Conservation (phyloP, 2,329 filamentous ascomycete species). For the Trichoderma citrinoviride region DNA sequence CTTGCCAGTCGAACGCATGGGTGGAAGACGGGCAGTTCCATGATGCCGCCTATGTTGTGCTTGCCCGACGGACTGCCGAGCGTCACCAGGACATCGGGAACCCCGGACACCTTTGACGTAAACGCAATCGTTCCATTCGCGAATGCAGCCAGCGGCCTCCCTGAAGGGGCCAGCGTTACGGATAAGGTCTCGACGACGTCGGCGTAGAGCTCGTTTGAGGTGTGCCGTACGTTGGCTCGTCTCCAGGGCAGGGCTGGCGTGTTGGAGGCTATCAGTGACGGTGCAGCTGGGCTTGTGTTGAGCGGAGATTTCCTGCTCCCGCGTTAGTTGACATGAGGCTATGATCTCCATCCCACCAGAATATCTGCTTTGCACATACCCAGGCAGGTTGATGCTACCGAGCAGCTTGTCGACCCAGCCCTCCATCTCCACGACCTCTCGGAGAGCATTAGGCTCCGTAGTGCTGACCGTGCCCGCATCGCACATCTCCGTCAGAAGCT, state of each 20-base stretch:
- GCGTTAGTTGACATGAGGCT: neutral
- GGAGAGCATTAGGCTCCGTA: slow-evolving; percentile 88
- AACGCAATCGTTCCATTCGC: slow-evolving; percentile 92
- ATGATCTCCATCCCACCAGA: too few relatives aligned
- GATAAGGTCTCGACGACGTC: slow-evolving; percentile 88
- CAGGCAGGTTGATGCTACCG: slow-evolving; percentile 80
- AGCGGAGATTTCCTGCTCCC: slow-evolving; percentile 43
- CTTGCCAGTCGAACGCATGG: slow-evolving; percentile 87
- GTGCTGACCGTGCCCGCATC: slow-evolving; percentile 86
- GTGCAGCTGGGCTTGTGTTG: slow-evolving; percentile 35
- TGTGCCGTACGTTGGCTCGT: slow-evolving; percentile 87
- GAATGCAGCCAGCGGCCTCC: slow-evolving; percentile 79
- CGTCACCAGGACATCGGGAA: slow-evolving; percentile 83
- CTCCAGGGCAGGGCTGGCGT: slow-evolving; percentile 76
- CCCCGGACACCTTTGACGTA: slow-evolving; percentile 89
- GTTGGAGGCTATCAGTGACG: slow-evolving; percentile 45
- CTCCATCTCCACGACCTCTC: slow-evolving; percentile 89
- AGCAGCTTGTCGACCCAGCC: slow-evolving; percentile 86
- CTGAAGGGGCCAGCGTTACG: slow-evolving; percentile 87
- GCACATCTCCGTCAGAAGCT: slow-evolving; percentile 93
- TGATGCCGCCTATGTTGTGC: slow-evolving; percentile 67
- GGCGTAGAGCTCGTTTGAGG: slow-evolving; percentile 94
- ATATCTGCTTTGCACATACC: slow-evolving; percentile 43
- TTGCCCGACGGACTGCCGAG: slow-evolving; percentile 80
- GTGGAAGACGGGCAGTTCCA: slow-evolving; percentile 92